A percentile compares a stretch with the other conserved stretches of the same genome.
These are phyloP conservation scores for Hypericum androsaemum DNA, from an alignment of 345 rosid species.

Conservation along the genomic window DNA sequence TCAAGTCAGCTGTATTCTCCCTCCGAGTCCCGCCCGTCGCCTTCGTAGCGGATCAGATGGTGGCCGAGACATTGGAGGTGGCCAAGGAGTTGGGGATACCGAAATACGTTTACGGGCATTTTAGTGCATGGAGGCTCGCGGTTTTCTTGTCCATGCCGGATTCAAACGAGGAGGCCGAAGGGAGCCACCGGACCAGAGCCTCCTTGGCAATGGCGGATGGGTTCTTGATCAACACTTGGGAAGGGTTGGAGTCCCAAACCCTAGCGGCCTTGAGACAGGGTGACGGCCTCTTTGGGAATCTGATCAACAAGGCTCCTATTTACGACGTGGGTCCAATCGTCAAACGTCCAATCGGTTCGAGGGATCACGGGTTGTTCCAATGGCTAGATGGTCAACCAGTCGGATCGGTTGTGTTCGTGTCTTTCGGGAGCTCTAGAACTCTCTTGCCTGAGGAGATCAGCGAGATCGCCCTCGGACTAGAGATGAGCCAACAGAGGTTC, in stretches of 20 bases:
- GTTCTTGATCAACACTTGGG: conserved; percentile 18
- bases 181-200: not conserved
- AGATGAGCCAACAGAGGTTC: conserved; percentile 28
- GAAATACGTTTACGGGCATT: conserved; percentile 34
- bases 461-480: conserved; percentile 47
- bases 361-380: conserved; percentile 8
- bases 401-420: conserved; percentile 35
- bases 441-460: conserved; percentile 21
- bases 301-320: not conserved
- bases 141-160: not conserved
- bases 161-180: conserved; percentile 1
- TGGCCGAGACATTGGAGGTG: conserved; percentile 36
- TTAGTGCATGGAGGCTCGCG: conserved; percentile 40
- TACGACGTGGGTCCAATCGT: conserved; percentile 11
- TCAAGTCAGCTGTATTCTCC: conserved; percentile 32
- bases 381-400: conserved; percentile 38
- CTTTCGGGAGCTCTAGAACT: conserved; percentile 39
- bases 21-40: conserved; percentile 33
- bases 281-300: not conserved
- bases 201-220: conserved; percentile 2
- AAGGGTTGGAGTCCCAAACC: conserved; percentile 7
- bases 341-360: not conserved
- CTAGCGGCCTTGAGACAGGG: conserved; percentile 5
- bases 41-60: conserved; percentile 43
- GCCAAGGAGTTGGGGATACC: conserved; percentile 39